Evolutionary conservation across 805 yeast genomes (phyloP).

Genomic region (Pichia californica): DNA sequence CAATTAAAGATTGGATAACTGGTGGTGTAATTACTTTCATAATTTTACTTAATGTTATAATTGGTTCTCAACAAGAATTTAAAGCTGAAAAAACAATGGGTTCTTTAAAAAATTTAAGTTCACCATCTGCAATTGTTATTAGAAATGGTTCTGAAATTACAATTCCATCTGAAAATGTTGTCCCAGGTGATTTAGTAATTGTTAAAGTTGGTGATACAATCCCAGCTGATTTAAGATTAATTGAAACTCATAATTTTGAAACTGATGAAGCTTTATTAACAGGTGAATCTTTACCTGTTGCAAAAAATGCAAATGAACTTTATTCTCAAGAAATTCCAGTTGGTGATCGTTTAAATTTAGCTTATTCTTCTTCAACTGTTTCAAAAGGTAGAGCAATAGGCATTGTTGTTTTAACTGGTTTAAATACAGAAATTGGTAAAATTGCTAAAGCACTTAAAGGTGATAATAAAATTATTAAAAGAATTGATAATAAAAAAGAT

Average conservation of each 20-base stretch:
- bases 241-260: conserved; percentile 57
- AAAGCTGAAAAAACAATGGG: conserved; percentile 79
- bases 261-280: conserved; percentile 85
- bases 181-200: conserved; percentile 65
- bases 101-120: conserved; percentile 56
- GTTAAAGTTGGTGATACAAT: conserved; percentile 67
- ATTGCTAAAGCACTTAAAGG: conserved; percentile 57
- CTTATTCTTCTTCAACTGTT: conserved; percentile 60
- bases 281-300: conserved; percentile 80
- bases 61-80: conserved; percentile 66
- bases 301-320: conserved; percentile 40
- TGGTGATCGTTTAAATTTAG: conserved; percentile 72
- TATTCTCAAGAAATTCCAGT: conserved; percentile 45
- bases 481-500: conserved; percentile 37
- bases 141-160: conserved; percentile 53
- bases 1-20: conserved; percentile 71
- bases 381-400: conserved; percentile 73
- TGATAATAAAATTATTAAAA: conserved; percentile 32
- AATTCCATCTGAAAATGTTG: conserved; percentile 57
- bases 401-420: conserved; percentile 61
- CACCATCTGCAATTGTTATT: conserved; percentile 64
- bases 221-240: conserved; percentile 65
- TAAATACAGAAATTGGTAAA: conserved; percentile 66
- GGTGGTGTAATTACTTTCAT: conserved; percentile 77
- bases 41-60: conserved; percentile 52